Evolutionary conservation across 1,284 basidiomycete genomes (phyloP).

Genomic region (Cryptococcus wingfieldii): DNA sequence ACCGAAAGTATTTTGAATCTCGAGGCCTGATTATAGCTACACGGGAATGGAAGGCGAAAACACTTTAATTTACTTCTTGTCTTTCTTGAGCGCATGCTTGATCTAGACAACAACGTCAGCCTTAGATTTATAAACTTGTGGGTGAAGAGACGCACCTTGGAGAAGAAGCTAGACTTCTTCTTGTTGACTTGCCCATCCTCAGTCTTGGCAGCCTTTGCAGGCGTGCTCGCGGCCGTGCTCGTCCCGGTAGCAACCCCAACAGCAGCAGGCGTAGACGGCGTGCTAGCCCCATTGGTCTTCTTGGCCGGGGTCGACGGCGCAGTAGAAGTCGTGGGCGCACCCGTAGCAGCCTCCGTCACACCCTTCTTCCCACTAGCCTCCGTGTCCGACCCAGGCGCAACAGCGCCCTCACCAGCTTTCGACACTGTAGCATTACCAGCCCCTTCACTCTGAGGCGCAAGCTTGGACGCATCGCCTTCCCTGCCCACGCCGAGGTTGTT

Average conservation of each 20-base stretch:
- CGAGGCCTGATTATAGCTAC: too few relatives aligned
- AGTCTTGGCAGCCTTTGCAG: constrained; percentile 23
- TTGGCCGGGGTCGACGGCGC: not conserved
- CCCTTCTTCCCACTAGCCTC: constrained; percentile 4
- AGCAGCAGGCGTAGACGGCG: constrained; percentile 15
- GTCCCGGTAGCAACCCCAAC: constrained; percentile 9
- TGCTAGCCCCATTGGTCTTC: not conserved
- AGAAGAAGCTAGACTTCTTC: constrained; percentile 40
- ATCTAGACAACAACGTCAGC: constrained; percentile 12
- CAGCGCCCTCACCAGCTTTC: not conserved
- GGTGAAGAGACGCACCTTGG: constrained; percentile 28
- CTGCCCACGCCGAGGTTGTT: constrained; percentile 1
- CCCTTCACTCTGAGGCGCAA: not conserved
- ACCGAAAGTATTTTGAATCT: constrained; percentile 3
- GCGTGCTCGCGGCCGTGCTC: constrained; percentile 26
- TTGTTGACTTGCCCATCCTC: constrained; percentile 22
- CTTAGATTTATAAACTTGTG: not conserved
- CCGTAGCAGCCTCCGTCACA: constrained; percentile 10
- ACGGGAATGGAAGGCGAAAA: not conserved
- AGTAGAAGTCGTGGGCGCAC: not conserved
- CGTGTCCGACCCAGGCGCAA: constrained; percentile 4
- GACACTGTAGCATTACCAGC: not conserved
- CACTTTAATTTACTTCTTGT: constrained; percentile 21
- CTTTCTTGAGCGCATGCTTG: constrained; percentile 34
- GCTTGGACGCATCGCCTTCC: not conserved